Percentiles rank a stretch among this genome's conserved stretches.
phyloP scores from a whole-genome alignment of 2,329 filamentous ascomycete genomes.

The Zymoseptoria passerinii region DNA sequence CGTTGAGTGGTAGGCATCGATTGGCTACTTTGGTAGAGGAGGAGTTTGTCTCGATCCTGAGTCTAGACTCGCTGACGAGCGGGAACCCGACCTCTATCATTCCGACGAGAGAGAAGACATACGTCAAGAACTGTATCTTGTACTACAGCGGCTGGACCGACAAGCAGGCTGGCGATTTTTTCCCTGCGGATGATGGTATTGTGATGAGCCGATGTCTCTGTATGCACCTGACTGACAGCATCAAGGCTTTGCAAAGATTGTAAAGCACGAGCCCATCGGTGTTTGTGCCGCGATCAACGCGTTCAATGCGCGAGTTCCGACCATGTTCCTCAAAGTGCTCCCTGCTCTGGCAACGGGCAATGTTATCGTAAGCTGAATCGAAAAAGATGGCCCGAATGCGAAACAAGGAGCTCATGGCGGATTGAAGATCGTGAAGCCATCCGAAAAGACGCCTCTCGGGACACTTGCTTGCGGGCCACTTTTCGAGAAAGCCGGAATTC shows the following conservation, averaged over 20 bases:
- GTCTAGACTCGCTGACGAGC: conserved; percentile 28
- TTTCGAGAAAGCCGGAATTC: conserved; percentile 46
- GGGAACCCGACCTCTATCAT: conserved; percentile 8
- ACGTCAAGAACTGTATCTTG: conserved; percentile 12
- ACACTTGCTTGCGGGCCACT: conserved; percentile 52
- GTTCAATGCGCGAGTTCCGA: conserved; percentile 44
- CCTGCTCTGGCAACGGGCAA: conserved; percentile 46
- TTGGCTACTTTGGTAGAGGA: conserved; percentile 27
- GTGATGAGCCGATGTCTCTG: conserved; percentile 34
- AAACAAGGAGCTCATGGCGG: too few species aligned
- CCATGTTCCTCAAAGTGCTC: conserved; percentile 46
- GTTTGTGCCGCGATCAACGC: conserved; percentile 11
- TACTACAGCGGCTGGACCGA: conserved; percentile 11
- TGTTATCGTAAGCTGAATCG: conserved; percentile 15
- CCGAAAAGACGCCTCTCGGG: conserved; percentile 49
- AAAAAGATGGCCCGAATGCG: not conserved
- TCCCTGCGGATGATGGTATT: conserved; percentile 34
- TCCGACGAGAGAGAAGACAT: conserved; percentile 9
- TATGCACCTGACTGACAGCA: not conserved
- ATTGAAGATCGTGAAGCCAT: conserved; percentile 27
- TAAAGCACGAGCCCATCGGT: conserved; percentile 9
- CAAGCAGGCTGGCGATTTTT: conserved; percentile 10
- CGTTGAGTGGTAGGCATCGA: conserved; percentile 8
- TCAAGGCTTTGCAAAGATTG: conserved; percentile 7
- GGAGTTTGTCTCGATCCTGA: conserved; percentile 15